Percentiles rank a stretch among this genome's conserved stretches.
These are phyloP conservation scores for Ceratocystis harringtonii DNA, from an alignment of 2,329 filamentous ascomycete species.

Conservation along the genomic window DNA sequence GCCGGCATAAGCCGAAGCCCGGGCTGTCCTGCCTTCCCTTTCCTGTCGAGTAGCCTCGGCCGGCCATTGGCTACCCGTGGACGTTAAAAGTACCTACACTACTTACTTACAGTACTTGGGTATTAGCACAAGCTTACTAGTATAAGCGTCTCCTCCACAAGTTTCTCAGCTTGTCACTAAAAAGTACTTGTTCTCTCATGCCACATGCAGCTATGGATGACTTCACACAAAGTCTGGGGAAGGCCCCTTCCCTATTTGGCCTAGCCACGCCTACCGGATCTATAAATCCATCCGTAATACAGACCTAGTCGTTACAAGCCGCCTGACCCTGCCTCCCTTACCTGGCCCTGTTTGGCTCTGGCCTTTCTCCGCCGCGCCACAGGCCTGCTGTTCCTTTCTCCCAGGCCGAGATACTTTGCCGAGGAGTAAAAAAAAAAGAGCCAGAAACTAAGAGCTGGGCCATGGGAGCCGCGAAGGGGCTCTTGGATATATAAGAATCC, in stretches of 20 bases:
- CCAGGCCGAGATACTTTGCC: slow-evolving; percentile 9
- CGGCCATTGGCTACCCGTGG: slow-evolving; percentile 7
- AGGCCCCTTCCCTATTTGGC: not conserved
- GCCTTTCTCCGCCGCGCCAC: not conserved
- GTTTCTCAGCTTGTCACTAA: not conserved
- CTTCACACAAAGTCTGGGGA: not conserved
- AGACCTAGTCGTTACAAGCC: no score
- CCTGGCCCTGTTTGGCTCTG: no score
- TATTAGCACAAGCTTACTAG: not conserved
- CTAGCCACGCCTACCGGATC: not conserved
- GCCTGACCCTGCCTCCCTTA: no score
- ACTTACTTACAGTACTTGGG: not conserved
- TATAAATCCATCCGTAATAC: not conserved
- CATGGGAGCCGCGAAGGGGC: not conserved
- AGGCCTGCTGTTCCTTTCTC: not conserved
- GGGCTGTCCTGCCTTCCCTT: not conserved
- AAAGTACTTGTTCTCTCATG: slow-evolving; percentile 1
- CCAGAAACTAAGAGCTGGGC: not conserved
- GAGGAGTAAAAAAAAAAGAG: not conserved
- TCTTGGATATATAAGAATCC: no score
- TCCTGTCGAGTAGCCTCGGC: slow-evolving; percentile 13
- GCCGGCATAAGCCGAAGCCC: not conserved
- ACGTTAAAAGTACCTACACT: not conserved
- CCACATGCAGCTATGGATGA: not conserved
- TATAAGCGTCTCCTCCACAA: not conserved